phyloP scores from a whole-genome alignment of 768 basidiomycete species.

The Hericium coralloides region DNA sequence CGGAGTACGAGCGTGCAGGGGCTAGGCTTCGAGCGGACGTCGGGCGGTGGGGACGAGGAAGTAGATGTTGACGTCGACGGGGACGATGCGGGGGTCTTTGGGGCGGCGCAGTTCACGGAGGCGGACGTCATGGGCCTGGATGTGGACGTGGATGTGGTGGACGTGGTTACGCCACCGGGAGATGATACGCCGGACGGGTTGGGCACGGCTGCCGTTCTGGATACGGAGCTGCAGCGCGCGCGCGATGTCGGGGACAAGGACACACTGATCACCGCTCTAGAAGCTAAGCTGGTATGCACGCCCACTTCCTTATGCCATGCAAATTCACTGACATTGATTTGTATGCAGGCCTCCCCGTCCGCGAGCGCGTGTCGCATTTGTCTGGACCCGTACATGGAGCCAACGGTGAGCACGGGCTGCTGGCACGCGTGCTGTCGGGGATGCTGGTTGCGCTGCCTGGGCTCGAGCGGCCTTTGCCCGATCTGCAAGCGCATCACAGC shows the following conservation, averaged over 20 bases:
- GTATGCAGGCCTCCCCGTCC: neutral
- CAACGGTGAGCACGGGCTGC: slow-evolving; percentile 75
- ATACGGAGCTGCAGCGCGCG: slow-evolving; percentile 25
- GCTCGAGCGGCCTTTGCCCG: slow-evolving; percentile 74
- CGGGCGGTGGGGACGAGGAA: slow-evolving; percentile 67
- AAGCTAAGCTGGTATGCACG: slow-evolving; percentile 34
- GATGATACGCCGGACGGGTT: no score
- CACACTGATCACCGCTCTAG: slow-evolving; percentile 45
- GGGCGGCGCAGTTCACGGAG: slow-evolving; percentile 70
- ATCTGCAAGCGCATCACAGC: slow-evolving; percentile 83
- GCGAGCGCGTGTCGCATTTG: slow-evolving; percentile 61
- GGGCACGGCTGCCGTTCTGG: no score
- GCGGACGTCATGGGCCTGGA: slow-evolving; percentile 42
- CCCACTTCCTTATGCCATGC: slow-evolving; percentile 31
- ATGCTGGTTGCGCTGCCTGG: slow-evolving; percentile 81
- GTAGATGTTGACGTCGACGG: slow-evolving; percentile 60
- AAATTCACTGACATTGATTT: slow-evolving; percentile 27
- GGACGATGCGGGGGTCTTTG: slow-evolving; percentile 58
- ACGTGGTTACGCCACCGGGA: neutral
- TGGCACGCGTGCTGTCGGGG: slow-evolving; percentile 82
- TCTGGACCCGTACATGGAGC: slow-evolving; percentile 67
- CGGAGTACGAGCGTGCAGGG: neutral
- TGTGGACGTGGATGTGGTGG: slow-evolving; percentile 30
- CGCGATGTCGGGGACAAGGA: slow-evolving; percentile 37
- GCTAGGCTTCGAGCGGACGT: slow-evolving; percentile 50